These are phyloP conservation scores for Eucalyptus grandis DNA, from an alignment of 345 rosid species.

Conservation along the genomic window DNA sequence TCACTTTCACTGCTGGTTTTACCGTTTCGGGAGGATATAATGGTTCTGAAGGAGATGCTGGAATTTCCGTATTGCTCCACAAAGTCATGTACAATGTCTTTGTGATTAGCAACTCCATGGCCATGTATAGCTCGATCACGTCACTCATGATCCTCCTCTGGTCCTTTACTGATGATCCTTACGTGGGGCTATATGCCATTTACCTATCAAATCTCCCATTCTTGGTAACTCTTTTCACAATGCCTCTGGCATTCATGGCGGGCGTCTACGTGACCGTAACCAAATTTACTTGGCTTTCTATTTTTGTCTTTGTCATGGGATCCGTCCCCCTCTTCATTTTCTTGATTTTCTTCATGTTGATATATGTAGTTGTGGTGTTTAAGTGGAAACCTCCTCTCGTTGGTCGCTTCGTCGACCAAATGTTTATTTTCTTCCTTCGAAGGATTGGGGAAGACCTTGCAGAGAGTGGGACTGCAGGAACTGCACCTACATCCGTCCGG, in stretches of 20 bases:
- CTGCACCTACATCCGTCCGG: too few species aligned
- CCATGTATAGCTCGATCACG: background rate
- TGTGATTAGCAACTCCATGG: background rate
- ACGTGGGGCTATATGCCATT: accelerated
- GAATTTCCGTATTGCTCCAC: background rate
- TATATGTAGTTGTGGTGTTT: accelerated
- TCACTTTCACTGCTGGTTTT: background rate
- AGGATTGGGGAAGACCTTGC: accelerated
- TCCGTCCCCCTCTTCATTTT: background rate
- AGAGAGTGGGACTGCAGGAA: too few species aligned
- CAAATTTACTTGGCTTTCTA: background rate
- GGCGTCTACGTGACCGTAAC: background rate
- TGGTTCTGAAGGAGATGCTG: background rate
- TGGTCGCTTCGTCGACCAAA: background rate
- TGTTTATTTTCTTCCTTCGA: accelerated
- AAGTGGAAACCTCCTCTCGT: accelerated
- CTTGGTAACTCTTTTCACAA: background rate
- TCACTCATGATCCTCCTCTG: background rate
- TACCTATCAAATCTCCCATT: accelerated
- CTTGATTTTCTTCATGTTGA: too few species aligned
- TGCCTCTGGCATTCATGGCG: background rate
- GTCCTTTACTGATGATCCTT: accelerated
- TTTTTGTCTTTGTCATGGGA: accelerated
- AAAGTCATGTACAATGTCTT: background rate
- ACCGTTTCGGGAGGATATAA: background rate